phyloP scores from a whole-genome alignment of 306 rosid species.

The Mimosa pudica region DNA sequence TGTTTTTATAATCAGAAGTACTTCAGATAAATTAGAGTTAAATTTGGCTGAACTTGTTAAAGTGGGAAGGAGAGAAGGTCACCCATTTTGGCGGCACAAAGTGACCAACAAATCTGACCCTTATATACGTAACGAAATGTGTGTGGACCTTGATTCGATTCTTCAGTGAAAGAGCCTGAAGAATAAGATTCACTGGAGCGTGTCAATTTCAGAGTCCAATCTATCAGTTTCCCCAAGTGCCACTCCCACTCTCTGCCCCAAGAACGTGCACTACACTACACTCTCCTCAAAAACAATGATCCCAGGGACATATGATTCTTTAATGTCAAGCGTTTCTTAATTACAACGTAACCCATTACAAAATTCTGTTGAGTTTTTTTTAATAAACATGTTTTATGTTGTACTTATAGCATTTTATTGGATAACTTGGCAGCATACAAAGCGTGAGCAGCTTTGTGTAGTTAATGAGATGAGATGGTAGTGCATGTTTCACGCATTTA shows the following conservation, averaged over 20 bases:
- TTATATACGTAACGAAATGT: conserved; percentile 33
- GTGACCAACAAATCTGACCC: conserved; percentile 37
- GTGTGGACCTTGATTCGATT: conserved; percentile 28
- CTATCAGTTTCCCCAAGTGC: conserved; percentile 22
- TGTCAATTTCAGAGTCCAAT: conserved; percentile 57
- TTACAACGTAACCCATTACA: neutral
- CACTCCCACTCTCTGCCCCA: conserved; percentile 10
- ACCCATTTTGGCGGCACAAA: conserved; percentile 46
- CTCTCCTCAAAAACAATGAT: neutral
- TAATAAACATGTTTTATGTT: neutral
- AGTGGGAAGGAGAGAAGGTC: neutral
- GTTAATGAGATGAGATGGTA: conserved; percentile 9
- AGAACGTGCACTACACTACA: conserved; percentile 21
- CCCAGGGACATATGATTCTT: neutral
- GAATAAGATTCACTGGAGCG: conserved; percentile 52
- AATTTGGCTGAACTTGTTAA: neutral
- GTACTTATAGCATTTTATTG: neutral
- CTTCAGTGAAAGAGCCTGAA: conserved; percentile 31
- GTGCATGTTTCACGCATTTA: conserved; percentile 6
- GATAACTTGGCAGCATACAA: neutral
- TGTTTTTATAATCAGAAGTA: too few relatives aligned
- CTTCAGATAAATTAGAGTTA: too few relatives aligned
- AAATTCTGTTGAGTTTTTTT: neutral
- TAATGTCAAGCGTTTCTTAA: neutral
- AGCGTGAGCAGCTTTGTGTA: neutral